Evolutionary conservation across 2,329 filamentous ascomycete genomes (phyloP).

Genomic region (Penicillium sp.): DNA sequence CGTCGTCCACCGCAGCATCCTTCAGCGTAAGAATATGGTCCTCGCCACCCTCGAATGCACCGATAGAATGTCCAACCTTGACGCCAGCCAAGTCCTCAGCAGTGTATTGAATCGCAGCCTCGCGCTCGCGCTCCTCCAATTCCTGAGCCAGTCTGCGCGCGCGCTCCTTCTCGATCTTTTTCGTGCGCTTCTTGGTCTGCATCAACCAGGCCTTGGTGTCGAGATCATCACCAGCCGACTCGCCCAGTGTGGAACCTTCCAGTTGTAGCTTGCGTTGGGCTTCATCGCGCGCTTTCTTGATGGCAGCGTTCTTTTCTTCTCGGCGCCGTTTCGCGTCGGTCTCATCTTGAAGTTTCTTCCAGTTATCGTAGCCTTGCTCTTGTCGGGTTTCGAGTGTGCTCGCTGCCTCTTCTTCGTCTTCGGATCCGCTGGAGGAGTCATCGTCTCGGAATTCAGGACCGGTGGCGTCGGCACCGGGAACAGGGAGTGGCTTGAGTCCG

Average conservation of each 20-base stretch:
- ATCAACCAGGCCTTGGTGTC: conserved; percentile 87
- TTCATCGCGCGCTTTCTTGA: conserved; percentile 83
- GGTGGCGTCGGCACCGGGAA: conserved; percentile 61
- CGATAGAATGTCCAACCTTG: conserved; percentile 85
- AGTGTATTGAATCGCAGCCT: conserved; percentile 74
- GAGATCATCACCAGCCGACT: conserved; percentile 64
- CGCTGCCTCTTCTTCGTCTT: conserved; percentile 66
- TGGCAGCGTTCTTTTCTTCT: conserved; percentile 75
- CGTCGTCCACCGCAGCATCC: conserved; percentile 80
- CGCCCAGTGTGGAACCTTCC: conserved; percentile 81
- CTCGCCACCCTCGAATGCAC: conserved; percentile 72
- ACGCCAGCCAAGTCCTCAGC: conserved; percentile 84
- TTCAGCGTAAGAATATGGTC: conserved; percentile 95
- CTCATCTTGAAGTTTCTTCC: conserved; percentile 66
- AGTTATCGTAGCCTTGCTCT: conserved; percentile 47
- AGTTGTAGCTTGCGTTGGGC: conserved; percentile 74
- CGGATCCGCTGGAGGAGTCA: conserved; percentile 33
- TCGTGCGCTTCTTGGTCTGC: conserved; percentile 89
- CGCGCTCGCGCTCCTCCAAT: conserved; percentile 71
- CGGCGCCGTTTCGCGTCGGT: conserved; percentile 70
- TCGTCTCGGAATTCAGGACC: conserved; percentile 61
- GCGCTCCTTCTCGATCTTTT: conserved; percentile 76
- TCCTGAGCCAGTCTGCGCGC: conserved; percentile 72
- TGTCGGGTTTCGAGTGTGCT: conserved; percentile 76
- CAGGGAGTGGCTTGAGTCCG: conserved; percentile 85